A percentile compares a stretch with the other conserved stretches of the same genome.
Conservation (phyloP, 106 monocot genomes). For the Triglochin maritima region DNA sequence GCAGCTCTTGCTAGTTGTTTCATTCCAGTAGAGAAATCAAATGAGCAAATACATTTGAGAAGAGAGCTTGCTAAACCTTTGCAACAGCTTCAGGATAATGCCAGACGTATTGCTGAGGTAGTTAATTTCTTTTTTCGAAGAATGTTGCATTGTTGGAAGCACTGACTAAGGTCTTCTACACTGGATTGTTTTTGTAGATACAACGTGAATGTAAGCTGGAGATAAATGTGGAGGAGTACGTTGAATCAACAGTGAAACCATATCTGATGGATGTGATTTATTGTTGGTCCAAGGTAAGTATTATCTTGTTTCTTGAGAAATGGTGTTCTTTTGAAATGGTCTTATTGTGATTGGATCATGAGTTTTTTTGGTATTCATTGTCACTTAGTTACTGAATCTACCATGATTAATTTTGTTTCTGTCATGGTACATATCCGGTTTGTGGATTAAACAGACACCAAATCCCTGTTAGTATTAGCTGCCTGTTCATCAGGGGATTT, state of each 20-base stretch:
- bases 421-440: too few relatives aligned
- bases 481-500: too few relatives aligned
- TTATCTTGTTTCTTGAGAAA: too few relatives aligned
- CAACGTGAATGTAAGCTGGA: constrained; percentile 97
- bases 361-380: too few relatives aligned
- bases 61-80: constrained; percentile 81
- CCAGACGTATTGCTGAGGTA: constrained; percentile 96
- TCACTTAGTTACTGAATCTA: too few relatives aligned
- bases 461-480: too few relatives aligned
- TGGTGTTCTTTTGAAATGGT: too few relatives aligned
- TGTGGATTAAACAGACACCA: too few relatives aligned
- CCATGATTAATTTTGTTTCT: too few relatives aligned
- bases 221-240: constrained; percentile 93
- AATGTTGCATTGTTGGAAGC: too few relatives aligned
- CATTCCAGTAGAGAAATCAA: constrained; percentile 95
- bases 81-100: constrained; percentile 90
- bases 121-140: not conserved
- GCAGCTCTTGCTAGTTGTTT: constrained; percentile 95
- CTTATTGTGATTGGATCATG: too few relatives aligned
- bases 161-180: too few relatives aligned
- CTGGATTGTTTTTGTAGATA: constrained; percentile 31
- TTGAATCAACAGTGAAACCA: constrained; percentile 86
- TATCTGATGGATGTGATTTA: constrained; percentile 99
- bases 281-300: constrained; percentile 90
- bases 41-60: constrained; percentile 81